A percentile compares a stretch with the other conserved stretches of the same genome.
Evolutionary conservation across 805 yeast species (phyloP).

Genomic region (Ogataea kodamae): DNA sequence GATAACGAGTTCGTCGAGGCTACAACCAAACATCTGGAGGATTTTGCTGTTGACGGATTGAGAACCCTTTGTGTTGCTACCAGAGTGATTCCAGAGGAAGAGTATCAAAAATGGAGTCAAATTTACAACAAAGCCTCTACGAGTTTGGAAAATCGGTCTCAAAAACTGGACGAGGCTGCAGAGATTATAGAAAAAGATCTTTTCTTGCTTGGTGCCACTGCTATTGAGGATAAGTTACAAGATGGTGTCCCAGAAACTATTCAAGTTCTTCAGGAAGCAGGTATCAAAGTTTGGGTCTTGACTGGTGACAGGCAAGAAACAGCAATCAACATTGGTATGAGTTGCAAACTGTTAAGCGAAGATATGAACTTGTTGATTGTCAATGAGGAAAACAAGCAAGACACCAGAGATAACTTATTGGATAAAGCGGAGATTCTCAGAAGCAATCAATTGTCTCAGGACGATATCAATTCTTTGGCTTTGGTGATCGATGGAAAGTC

Average conservation of each 20-base stretch:
- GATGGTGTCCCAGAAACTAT: constrained; percentile 99
- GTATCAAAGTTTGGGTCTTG: constrained; percentile 94
- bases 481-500: constrained; percentile 93
- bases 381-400: constrained; percentile 80
- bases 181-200: constrained; percentile 80
- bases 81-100: constrained; percentile 73
- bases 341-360: constrained; percentile 88
- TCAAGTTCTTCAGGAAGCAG: constrained; percentile 91
- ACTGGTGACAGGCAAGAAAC: constrained; percentile 99
- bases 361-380: constrained; percentile 92
- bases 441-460: constrained; percentile 60
- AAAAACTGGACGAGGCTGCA: constrained; percentile 81
- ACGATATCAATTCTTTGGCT: constrained; percentile 77
- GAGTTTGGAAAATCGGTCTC: constrained; percentile 68
- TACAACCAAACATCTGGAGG: constrained; percentile 85
- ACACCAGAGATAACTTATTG: constrained; percentile 65
- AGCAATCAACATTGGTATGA: constrained; percentile 97
- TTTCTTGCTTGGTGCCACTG: constrained; percentile 90
- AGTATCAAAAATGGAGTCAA: constrained; percentile 67
- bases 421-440: constrained; percentile 74
- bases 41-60: constrained; percentile 93
- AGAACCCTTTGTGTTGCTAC: constrained; percentile 92
- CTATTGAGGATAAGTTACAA: constrained; percentile 95
- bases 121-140: constrained; percentile 78
- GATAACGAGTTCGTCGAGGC: constrained; percentile 78